Evolutionary conservation across 495 filamentous ascomycete genomes (phyloP).

Genomic region (Cercophora newfieldiana): DNA sequence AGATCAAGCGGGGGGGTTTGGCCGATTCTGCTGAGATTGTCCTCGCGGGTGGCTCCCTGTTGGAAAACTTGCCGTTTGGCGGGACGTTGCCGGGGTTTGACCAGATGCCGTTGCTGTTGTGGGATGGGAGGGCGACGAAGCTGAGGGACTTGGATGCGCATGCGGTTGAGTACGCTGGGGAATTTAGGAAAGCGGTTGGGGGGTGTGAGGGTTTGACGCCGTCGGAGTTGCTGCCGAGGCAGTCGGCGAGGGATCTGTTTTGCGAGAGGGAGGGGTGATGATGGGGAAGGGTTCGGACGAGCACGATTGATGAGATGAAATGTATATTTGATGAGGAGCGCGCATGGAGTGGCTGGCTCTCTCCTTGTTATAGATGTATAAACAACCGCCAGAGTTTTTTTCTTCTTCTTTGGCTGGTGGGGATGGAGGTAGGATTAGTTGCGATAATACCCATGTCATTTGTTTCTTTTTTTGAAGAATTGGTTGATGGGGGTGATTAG

Average conservation of each 20-base stretch:
- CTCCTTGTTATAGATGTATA: background rate
- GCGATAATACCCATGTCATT: background rate
- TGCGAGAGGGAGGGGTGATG: constrained; percentile 23
- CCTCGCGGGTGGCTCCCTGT: constrained; percentile 32
- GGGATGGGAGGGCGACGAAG: constrained; percentile 39
- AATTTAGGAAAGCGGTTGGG: constrained; percentile 44
- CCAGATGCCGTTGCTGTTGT: constrained; percentile 42
- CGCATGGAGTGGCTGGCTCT: background rate
- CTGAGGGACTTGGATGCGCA: constrained; percentile 35
- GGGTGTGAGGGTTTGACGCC: constrained; percentile 34
- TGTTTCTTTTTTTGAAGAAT: background rate
- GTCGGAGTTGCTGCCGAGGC: constrained; percentile 23
- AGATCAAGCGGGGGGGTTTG: constrained; percentile 21
- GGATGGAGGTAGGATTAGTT: background rate
- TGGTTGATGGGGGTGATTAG: background rate
- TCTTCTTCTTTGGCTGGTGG: background rate
- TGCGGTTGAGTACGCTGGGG: constrained; percentile 41
- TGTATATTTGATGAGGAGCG: constrained; percentile 1
- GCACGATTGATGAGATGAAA: background rate
- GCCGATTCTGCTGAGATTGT: constrained; percentile 23
- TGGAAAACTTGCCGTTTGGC: constrained; percentile 39
- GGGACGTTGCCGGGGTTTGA: constrained; percentile 38
- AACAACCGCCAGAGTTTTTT: background rate
- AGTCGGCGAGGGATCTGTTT: constrained; percentile 31
- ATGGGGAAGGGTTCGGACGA: background rate